Conservation (phyloP, 441 rosid species). For the Kokia cookei region DNA sequence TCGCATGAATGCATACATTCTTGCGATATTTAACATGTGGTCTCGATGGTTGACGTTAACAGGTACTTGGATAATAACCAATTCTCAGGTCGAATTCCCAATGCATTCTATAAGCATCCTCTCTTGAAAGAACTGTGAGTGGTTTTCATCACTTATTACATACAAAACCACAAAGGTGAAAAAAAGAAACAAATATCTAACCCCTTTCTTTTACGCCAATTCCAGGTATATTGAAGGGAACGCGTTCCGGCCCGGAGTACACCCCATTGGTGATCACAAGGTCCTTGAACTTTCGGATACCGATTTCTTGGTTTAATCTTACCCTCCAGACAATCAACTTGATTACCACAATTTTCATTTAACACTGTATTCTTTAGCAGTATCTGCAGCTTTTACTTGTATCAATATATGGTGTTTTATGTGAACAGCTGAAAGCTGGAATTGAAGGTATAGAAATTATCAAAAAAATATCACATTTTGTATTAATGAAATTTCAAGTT, state of each 20-base stretch:
- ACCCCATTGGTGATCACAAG: conserved; percentile 59
- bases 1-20: background rate
- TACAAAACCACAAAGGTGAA: background rate
- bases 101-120: conserved; percentile 59
- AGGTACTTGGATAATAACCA: conserved; percentile 81
- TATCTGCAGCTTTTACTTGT: background rate
- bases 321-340: background rate
- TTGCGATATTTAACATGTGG: background rate
- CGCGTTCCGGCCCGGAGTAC: conserved; percentile 54
- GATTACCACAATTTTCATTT: background rate
- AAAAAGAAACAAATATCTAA: background rate
- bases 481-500: background rate
- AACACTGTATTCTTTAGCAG: background rate
- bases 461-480: background rate
- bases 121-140: conserved; percentile 78
- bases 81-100: conserved; percentile 63
- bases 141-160: background rate
- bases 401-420: background rate
- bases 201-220: background rate
- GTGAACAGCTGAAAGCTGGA: conserved; percentile 1
- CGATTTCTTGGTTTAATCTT: conserved; percentile 53
- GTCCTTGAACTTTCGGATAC: conserved; percentile 66
- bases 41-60: conserved; percentile 7
- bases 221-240: conserved; percentile 69
- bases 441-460: background rate